Conservation (phyloP, 2,329 filamentous ascomycete species). For the Thelonectria discophora region DNA sequence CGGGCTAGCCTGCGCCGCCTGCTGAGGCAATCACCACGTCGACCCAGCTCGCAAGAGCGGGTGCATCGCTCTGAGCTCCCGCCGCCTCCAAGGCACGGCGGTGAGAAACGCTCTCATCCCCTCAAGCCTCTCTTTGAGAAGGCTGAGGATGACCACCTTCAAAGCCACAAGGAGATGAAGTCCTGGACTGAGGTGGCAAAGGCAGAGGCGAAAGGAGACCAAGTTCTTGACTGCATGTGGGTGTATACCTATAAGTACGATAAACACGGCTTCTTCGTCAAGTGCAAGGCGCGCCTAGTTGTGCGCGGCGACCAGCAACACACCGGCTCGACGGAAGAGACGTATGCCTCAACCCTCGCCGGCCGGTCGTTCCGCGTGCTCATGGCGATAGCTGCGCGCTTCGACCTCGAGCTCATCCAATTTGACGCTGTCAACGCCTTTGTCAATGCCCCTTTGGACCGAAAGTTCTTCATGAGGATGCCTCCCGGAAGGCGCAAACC, state of each 20-base stretch:
- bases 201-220: neutral
- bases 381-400: neutral
- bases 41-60: too few relatives aligned
- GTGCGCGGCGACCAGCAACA: neutral
- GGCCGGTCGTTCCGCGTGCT: neutral
- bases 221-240: neutral
- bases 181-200: neutral
- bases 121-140: neutral
- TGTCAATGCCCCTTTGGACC: neutral
- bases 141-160: neutral
- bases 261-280: neutral
- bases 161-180: neutral
- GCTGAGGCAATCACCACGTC: too few relatives aligned
- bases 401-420: neutral
- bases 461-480: neutral
- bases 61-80: too few relatives aligned
- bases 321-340: neutral
- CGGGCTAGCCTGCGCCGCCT: too few relatives aligned
- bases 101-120: too few relatives aligned
- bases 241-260: neutral
- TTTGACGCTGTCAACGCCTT: neutral
- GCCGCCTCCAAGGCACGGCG: too few relatives aligned
- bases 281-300: neutral
- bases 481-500: slow-evolving; percentile 7
- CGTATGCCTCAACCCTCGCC: neutral